A percentile compares a stretch with the other conserved stretches of the same genome.
phyloP scores from a whole-genome alignment of 495 filamentous ascomycete species.

The Trypethelium eluteriae region DNA sequence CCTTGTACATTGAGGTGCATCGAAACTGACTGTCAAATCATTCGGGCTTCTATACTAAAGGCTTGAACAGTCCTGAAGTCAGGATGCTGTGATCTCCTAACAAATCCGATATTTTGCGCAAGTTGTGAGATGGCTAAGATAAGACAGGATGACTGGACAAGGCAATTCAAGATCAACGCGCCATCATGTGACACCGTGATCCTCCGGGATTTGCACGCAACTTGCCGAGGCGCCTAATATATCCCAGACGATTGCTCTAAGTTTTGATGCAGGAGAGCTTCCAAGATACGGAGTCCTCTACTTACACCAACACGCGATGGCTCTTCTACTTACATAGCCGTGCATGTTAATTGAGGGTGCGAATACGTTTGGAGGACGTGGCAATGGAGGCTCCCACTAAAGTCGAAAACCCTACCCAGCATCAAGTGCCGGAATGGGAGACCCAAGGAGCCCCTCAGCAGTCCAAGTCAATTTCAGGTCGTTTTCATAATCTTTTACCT shows the following conservation, averaged over 20 bases:
- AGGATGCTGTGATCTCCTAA: no score
- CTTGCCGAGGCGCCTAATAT: not conserved
- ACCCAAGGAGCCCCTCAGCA: not conserved
- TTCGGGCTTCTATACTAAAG: no score
- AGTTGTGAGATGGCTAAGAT: not conserved
- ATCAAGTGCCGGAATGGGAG: slow-evolving; percentile 6
- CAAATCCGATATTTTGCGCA: not conserved
- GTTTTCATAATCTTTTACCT: slow-evolving; percentile 30
- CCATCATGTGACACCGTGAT: not conserved
- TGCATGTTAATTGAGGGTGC: not conserved
- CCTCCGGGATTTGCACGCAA: not conserved
- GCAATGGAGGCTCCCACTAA: not conserved
- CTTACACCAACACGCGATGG: not conserved
- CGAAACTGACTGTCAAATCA: no score
- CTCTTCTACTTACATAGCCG: not conserved
- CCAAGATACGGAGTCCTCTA: not conserved
- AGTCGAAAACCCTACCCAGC: not conserved
- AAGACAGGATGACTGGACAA: not conserved
- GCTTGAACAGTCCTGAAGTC: no score
- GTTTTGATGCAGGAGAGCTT: not conserved
- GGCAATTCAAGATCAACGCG: not conserved
- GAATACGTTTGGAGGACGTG: not conserved
- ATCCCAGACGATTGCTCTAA: not conserved
- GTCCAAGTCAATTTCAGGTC: not conserved
- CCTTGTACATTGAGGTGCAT: no score